phyloP scores from a whole-genome alignment of 148 eudicot species.

The Rhododendron henanense region DNA sequence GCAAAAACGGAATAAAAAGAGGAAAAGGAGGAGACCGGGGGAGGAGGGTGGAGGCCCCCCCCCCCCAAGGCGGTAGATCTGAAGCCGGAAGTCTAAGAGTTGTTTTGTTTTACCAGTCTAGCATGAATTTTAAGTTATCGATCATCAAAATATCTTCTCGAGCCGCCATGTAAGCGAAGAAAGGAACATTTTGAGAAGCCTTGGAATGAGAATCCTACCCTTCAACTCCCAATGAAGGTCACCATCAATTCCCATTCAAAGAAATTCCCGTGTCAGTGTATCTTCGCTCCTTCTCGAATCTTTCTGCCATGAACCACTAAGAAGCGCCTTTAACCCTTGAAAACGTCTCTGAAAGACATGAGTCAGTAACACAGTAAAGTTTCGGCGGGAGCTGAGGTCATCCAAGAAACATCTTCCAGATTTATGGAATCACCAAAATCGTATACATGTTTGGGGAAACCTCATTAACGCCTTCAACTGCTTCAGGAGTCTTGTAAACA shows the following conservation, averaged over 20 bases:
- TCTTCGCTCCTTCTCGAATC: background rate
- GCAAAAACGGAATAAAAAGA: no score
- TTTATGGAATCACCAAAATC: background rate
- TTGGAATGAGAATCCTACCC: background rate
- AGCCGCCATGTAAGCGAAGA: background rate
- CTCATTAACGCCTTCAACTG: background rate
- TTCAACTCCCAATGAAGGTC: background rate
- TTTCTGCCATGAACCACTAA: background rate
- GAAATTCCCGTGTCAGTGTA: background rate
- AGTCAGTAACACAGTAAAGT: background rate
- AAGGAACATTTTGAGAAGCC: background rate
- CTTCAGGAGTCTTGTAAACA: background rate
- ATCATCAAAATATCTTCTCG: no score
- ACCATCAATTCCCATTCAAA: background rate
- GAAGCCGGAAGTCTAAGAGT: no score
- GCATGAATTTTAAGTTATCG: background rate
- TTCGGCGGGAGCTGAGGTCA: background rate
- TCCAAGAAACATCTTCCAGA: background rate
- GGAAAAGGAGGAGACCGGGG: no score
- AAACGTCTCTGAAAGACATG: background rate
- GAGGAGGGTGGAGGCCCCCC: no score
- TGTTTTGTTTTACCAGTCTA: background rate
- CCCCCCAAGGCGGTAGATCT: no score
- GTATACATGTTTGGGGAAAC: background rate
- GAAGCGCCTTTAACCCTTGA: background rate